Base-by-base conservation (phyloP, 2,329 filamentous ascomycete species). In the Xylariaceae sp. region DNA sequence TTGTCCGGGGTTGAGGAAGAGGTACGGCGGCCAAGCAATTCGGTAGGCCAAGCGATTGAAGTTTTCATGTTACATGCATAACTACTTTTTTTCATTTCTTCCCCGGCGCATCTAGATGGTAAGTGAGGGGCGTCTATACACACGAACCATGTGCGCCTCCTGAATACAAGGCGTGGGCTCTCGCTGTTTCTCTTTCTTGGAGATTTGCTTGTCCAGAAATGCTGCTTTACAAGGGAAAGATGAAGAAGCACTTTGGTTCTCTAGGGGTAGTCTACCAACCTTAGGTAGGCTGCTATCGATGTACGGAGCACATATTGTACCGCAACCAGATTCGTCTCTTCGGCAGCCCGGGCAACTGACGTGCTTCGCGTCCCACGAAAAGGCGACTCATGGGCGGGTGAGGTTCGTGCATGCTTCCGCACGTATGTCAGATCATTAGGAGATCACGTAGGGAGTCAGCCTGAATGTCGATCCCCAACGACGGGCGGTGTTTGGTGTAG, bases 391-490 rank as follows among this genome's bases (percentile, higher is more conserved):
- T 26, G 19, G 41, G 27, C 32, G n/a, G 44, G 34, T 51, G 29
- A 48, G 47, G 9, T 45, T 34, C 50, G 53, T 43, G 39, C 35
- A 42, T 37, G 49, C 35, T 54, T 53, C 45, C 31, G 45, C 37
- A 40, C 44, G 19, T 43, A 49, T 53, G 57, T 44, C 50, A 55
- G 50, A 55, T 51, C 47, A 51, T 51, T 48, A 51, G n/a, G 42
- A 55, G 52, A 51, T 55, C 41, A 44, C 52, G 51, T 47, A 51
- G 19, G 19, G 19, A 19, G 50, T 51, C 29, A 44, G 29, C 43
- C 52, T 56, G 42, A 11, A 37, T 37, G 8, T 11, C 8, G 12
- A 37, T 3, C 35, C 3, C 4, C 8, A 37, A 11, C 32, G 32
- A 8, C 32, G 32, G 5, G 32, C 19, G 19, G 19, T 19, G 19